Conservation (phyloP, 164 flowering plant genomes). For the Protea cynaroides region DNA sequence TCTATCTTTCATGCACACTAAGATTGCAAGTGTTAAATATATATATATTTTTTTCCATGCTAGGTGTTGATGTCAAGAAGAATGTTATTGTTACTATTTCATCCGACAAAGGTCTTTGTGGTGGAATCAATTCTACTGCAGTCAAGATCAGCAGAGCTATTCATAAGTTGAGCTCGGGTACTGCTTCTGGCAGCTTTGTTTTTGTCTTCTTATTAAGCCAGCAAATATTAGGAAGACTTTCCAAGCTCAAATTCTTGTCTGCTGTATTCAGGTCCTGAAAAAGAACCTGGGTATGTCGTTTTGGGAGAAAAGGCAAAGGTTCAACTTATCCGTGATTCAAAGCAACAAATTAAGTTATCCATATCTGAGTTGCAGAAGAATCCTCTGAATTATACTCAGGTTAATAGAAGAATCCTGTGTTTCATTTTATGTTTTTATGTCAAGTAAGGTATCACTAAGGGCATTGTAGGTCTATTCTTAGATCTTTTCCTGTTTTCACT, state of each 20-base stretch:
- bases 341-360: constrained; percentile 53
- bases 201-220: neutral
- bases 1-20: neutral
- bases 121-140: constrained; percentile 93
- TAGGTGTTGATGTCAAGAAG: constrained; percentile 89
- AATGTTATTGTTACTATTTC: constrained; percentile 77
- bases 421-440: neutral
- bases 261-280: constrained; percentile 63
- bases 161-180: constrained; percentile 68
- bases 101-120: constrained; percentile 98
- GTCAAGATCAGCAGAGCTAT: constrained; percentile 82
- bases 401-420: constrained; percentile 12
- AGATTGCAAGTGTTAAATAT: neutral
- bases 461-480: neutral
- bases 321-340: constrained; percentile 82
- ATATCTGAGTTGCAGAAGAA: constrained; percentile 84
- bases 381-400: constrained; percentile 92
- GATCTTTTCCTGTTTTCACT: too few species aligned
- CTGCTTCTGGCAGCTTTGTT: constrained; percentile 4
- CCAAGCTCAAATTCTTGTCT: neutral
- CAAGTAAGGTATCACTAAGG: neutral
- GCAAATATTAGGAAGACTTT: neutral
- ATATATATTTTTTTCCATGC: constrained; percentile 2
- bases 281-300: constrained; percentile 68
- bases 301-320: constrained; percentile 95